These are phyloP conservation scores for Mycena capillaripes DNA, from an alignment of 768 basidiomycete species.

Conservation along the genomic window DNA sequence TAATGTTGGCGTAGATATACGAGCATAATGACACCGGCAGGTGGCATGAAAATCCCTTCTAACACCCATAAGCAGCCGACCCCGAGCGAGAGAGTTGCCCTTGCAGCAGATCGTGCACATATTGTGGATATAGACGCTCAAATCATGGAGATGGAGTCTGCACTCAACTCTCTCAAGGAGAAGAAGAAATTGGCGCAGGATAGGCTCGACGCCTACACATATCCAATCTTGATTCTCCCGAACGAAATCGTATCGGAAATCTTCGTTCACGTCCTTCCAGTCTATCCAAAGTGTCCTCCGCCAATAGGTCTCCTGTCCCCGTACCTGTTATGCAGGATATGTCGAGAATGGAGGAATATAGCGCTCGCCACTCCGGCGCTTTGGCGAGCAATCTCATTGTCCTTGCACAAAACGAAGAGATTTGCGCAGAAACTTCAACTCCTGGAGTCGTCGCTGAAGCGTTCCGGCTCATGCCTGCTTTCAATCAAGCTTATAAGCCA, in stretches of 20 bases:
- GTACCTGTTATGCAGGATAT: background rate
- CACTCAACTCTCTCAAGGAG: background rate
- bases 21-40: too few species aligned
- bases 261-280: constrained; percentile 12
- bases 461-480: background rate
- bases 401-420: background rate
- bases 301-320: background rate
- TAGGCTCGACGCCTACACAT: constrained; percentile 8
- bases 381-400: background rate
- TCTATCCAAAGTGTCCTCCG: background rate
- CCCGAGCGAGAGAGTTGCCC: background rate
- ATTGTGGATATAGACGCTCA: background rate
- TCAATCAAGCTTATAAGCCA: background rate
- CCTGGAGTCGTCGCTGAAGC: background rate
- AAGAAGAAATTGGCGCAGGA: background rate
- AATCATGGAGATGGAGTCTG: background rate
- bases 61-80: too few species aligned
- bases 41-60: too few species aligned
- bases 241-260: constrained; percentile 6
- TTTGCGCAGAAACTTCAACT: background rate
- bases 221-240: constrained; percentile 5
- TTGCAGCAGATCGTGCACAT: background rate
- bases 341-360: background rate
- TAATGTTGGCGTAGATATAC: too few species aligned
- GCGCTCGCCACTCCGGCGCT: constrained; percentile 5